Evolutionary conservation across 768 basidiomycete genomes (phyloP).

Genomic region (Clitopilus passeckerianus): DNA sequence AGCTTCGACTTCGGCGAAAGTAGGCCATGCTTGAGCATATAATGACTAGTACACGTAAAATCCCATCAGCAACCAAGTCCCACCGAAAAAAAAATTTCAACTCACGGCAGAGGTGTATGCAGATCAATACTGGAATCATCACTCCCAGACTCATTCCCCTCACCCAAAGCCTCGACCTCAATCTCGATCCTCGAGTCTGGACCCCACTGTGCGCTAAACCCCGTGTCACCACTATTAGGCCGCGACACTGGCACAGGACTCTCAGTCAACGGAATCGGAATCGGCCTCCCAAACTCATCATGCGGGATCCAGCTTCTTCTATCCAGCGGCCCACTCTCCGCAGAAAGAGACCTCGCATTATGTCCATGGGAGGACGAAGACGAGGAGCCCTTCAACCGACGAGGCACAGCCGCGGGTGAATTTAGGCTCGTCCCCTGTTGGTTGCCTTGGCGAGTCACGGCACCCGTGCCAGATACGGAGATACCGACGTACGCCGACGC

Average conservation of each 20-base stretch:
- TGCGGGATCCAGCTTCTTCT: slow-evolving; percentile 14
- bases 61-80: too few species aligned
- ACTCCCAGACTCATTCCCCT: slow-evolving; percentile 28
- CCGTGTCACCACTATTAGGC: slow-evolving; percentile 9
- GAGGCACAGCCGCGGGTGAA: neutral
- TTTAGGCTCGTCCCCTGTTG: neutral
- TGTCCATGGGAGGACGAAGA: neutral
- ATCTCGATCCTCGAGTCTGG: neutral
- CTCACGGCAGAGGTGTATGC: slow-evolving; percentile 67
- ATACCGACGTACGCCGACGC: neutral
- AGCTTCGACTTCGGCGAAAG: slow-evolving; percentile 65
- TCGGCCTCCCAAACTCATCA: slow-evolving; percentile 12
- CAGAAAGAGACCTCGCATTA: neutral
- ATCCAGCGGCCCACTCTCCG: neutral
- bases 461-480: neutral
- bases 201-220: slow-evolving; percentile 13
- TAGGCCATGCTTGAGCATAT: slow-evolving; percentile 65
- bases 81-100: slow-evolving; percentile 10
- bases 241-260: neutral
- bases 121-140: slow-evolving; percentile 64
- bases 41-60: slow-evolving; percentile 31
- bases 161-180: neutral
- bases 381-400: neutral
- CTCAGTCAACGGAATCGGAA: neutral
- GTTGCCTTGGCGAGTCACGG: neutral